Conservation (phyloP, 805 yeast genomes). For the Vanderwaltozyma verrucispora region DNA sequence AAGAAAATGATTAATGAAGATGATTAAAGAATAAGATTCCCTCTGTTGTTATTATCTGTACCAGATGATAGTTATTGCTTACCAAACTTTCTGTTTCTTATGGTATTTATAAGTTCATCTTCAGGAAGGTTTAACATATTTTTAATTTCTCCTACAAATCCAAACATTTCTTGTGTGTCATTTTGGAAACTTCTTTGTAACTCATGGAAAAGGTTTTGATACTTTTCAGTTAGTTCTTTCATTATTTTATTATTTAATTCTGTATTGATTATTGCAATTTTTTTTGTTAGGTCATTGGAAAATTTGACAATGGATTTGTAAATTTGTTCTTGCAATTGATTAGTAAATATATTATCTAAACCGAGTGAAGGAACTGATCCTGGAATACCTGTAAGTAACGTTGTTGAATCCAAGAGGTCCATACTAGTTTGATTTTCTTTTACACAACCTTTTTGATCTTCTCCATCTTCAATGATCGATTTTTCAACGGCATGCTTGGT, state of each 20-base stretch:
- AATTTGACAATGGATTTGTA: conserved; percentile 27
- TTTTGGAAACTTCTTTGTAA: conserved; percentile 27
- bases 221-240: conserved; percentile 28
- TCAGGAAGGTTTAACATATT: conserved; percentile 30
- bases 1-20: too few relatives aligned
- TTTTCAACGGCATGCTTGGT: background rate
- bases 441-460: too few relatives aligned
- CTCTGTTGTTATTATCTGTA: too few relatives aligned
- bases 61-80: too few relatives aligned
- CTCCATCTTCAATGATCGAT: background rate
- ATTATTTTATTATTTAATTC: conserved; percentile 30
- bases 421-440: background rate
- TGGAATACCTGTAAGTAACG: conserved; percentile 1
- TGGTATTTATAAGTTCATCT: conserved; percentile 23
- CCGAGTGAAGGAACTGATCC: background rate
- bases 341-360: conserved; percentile 21
- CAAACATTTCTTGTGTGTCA: conserved; percentile 31
- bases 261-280: conserved; percentile 29
- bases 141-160: conserved; percentile 28
- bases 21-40: too few relatives aligned
- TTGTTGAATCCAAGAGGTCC: conserved; percentile 8
- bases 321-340: conserved; percentile 30
- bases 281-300: conserved; percentile 27
- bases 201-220: conserved; percentile 25
- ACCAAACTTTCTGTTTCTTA: conserved; percentile 8